phyloP scores from a whole-genome alignment of 192 early-diverging fungal species.

The Fimicolochytrium jonesii region DNA sequence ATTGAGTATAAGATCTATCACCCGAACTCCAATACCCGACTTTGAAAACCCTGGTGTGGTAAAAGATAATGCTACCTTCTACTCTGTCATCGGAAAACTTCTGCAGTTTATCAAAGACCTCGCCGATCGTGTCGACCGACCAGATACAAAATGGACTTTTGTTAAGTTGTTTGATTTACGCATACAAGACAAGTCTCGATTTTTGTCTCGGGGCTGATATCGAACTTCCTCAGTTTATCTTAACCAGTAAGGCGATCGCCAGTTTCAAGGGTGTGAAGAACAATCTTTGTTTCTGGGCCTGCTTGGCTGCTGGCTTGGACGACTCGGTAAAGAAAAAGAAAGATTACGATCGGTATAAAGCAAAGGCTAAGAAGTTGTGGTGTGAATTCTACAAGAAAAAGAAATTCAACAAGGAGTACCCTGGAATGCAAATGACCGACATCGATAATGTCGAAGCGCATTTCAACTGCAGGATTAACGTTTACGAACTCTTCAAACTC shows the following conservation, averaged over 20 bases:
- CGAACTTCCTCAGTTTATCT: background rate
- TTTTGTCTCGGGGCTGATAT: background rate
- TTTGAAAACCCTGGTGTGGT: background rate
- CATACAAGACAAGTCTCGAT: background rate
- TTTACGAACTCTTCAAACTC: background rate
- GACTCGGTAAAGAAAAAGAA: background rate
- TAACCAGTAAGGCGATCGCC: background rate
- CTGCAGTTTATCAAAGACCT: background rate
- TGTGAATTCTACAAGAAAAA: background rate
- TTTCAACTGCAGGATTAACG: background rate
- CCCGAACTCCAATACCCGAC: no score
- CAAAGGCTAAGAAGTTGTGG: slow-evolving; percentile 2
- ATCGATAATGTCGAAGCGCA: background rate
- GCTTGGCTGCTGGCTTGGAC: background rate
- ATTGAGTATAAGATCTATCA: background rate
- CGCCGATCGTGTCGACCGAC: background rate
- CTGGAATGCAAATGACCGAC: background rate
- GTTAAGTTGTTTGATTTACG: background rate
- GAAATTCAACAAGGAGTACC: background rate
- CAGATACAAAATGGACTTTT: slow-evolving; percentile 1
- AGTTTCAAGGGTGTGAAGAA: background rate
- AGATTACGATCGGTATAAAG: no score
- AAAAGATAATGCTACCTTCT: background rate
- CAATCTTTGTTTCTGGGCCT: background rate
- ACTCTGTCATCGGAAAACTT: background rate